Base-by-base conservation (phyloP, 1,139 yeast species). In the Nakaseomyces nivariensis region DNA sequence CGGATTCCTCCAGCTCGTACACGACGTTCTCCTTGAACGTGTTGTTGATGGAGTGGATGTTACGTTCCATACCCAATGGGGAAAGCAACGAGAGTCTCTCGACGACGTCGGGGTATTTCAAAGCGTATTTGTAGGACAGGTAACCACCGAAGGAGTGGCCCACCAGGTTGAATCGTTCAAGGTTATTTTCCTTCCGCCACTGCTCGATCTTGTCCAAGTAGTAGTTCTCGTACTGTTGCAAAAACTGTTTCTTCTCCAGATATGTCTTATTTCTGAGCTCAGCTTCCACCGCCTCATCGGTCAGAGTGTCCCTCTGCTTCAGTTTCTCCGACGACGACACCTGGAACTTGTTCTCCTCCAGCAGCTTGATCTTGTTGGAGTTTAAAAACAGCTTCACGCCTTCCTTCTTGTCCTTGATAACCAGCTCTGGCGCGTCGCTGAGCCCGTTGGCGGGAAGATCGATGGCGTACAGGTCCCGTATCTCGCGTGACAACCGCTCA, bases 61-160 rank as follows among this genome's bases (percentile, higher is more conserved):
- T 80, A 49, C 87, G 72, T 57, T 87, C 95, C 26, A 92, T 85
- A 0, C 97, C 97, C 0, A 90, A 95, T 0, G 98, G 98, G 1
- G 96, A 85, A 2, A 87, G 81, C 37, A 92, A 72, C 34, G 88
- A 75, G 53, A 92, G 71, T 54, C 79, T 78, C 27, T 77, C 71
- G n/a, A 92, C 75, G 3, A 75, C 72, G 1, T 76, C 71, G 0
- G 96, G 94, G 63, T 87, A 83, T 57, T 81, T 82, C 58, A 82
- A 59, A 6, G 92, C 82, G 65, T 92, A 92, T 9, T 86, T 81
- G 54, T 85, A 77, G 26, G 94, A 82, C 52, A 92, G 68, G 60
- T 89, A 89, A 0, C 96, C 97, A 22, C 98, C 98, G 60, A 89
- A 79, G 0, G 97, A 89, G 67, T 92, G 98, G 1, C 96, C 97